Base-by-base conservation (phyloP, 2,329 filamentous ascomycete species). In the Talaromyces sp. region DNA sequence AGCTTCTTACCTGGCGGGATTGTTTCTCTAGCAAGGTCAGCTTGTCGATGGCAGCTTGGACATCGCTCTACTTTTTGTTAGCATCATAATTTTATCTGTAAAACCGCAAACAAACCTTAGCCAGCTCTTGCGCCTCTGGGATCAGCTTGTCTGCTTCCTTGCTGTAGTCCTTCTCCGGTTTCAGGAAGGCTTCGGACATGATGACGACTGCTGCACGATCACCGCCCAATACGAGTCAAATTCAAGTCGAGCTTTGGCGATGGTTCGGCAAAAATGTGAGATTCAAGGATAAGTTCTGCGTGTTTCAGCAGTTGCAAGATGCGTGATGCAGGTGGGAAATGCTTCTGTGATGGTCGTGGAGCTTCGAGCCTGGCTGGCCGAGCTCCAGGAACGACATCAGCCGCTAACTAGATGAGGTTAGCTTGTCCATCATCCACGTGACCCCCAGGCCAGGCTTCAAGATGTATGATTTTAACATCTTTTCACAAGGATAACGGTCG, bases 81-180 rank as follows among this genome's bases (percentile, higher is more conserved):
- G 19, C 48, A 24, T 21, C 14, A 24, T 24, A 5, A 8, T 4
- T 46, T 21, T 21, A 46, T 46, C 21, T 38, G 17, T 12, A 24
- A 46, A 14, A 24, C 10, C 5, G 21, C n/a, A 46, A 46, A 11
- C 74, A 65, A 78, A 94, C 92, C 84, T 92, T 88, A 68, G 92
- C 92, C 68, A 96, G 85, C 80, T 89, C 83, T 82, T 97, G 87
- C 62, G 92, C 91, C 79, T 97, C 92, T 55, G 91, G 90, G 68
- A 99, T 87, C 78, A 91, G 86, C 79, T 89, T 86, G 82, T 97
- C 92, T 72, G 91, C 91, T 79, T 97, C 92, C 81, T 96, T 96
- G 73, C 90, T 89, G 85, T 90, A 97, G 87, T 99, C 94, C 88
- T 96, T 97, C 83, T 99, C 94, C 72, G 93, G 91, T 85, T 95